These are phyloP conservation scores for Mycosarcoma maydis DNA, from an alignment of 1,284 basidiomycete species.

Conservation along the genomic window DNA sequence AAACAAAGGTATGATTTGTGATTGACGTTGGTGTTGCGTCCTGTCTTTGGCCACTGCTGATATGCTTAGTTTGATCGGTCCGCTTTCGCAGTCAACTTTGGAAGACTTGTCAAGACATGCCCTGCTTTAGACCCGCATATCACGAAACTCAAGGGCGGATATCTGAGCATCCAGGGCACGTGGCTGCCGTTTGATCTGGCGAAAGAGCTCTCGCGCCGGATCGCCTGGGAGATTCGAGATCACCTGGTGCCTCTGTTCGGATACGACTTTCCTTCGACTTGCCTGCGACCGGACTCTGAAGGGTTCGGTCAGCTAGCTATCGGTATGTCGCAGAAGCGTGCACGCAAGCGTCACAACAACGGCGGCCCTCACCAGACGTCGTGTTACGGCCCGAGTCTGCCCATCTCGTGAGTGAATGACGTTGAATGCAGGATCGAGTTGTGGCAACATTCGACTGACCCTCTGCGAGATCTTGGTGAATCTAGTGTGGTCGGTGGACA, in stretches of 20 bases:
- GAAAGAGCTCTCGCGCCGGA: slow-evolving; percentile 47
- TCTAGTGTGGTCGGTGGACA: slow-evolving; percentile 23
- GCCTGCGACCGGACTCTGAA: slow-evolving; percentile 45
- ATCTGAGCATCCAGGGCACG: slow-evolving; percentile 54
- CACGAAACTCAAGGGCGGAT: slow-evolving; percentile 51
- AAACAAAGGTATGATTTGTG: slow-evolving; percentile 42
- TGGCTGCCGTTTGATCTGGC: slow-evolving; percentile 51
- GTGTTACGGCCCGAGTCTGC: slow-evolving; percentile 41
- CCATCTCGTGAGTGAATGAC: slow-evolving; percentile 30
- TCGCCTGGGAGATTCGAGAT: slow-evolving; percentile 47
- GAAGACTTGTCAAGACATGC: slow-evolving; percentile 30
- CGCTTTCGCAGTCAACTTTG: slow-evolving; percentile 45
- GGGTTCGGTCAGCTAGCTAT: slow-evolving; percentile 48
- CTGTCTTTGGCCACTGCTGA: no score
- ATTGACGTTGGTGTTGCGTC: no score
- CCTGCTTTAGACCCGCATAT: slow-evolving; percentile 44
- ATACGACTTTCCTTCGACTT: slow-evolving; percentile 39
- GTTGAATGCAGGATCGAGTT: neutral
- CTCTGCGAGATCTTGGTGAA: no score
- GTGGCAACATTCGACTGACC: neutral
- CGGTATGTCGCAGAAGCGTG: slow-evolving; percentile 39
- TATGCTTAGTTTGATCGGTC: no score
- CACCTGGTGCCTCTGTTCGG: slow-evolving; percentile 52
- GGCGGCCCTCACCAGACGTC: slow-evolving; percentile 41
- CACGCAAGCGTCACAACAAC: slow-evolving; percentile 44